Evolutionary conservation across 495 filamentous ascomycete genomes (phyloP), one percentile per base, ranked within the genome.

Genomic region (Penicillium bialowiezense): DNA sequence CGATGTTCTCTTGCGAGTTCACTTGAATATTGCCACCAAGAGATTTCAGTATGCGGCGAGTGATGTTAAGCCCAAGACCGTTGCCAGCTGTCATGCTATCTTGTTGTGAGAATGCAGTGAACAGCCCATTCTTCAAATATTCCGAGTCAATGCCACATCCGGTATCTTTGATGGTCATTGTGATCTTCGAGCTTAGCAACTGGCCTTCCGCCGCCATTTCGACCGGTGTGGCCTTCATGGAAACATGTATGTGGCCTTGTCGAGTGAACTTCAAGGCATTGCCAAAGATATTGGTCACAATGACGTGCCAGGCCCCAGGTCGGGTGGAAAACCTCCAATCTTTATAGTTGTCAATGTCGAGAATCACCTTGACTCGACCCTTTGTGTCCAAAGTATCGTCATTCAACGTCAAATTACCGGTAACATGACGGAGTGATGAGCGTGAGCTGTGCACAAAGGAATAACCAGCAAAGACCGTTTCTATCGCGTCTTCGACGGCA

Each of bases 41-140:
- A 24, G 74, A 73, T 29, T 63, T 64, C 13, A 84, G 65, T 8
- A 87, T 78, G 36, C 83, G 81, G 20, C 71, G 75, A 2, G 83
- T 76, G 41, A 88, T 85, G 38, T 76, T 80, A 39, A 88, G 70
- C 2, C 84, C 84, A 12, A 87, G 70, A 3, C 86, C 86, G 14
- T 83, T 83, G 15, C 86, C 86, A 3, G 74, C 69, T 3, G 77
- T 70, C 29, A 86, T 67, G 5, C 67, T 68, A 44, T 87, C 75
- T 59, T 88, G 85, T 48, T 89, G 85, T 1, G 79, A 74, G 53
- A 89, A 89, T 1, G 86, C 81, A 17, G 76, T 80, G 55, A 81
- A 89, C 1, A 88, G 52, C 12, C 76, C 70, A 28, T 81, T 77
- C 12, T 76, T 73, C 21, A 88, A 60, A 58, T 79, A 89, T n/a